These are phyloP conservation scores for Colletotrichum coccodes DNA, from an alignment of 2,329 filamentous ascomycete species.

Conservation along the genomic window DNA sequence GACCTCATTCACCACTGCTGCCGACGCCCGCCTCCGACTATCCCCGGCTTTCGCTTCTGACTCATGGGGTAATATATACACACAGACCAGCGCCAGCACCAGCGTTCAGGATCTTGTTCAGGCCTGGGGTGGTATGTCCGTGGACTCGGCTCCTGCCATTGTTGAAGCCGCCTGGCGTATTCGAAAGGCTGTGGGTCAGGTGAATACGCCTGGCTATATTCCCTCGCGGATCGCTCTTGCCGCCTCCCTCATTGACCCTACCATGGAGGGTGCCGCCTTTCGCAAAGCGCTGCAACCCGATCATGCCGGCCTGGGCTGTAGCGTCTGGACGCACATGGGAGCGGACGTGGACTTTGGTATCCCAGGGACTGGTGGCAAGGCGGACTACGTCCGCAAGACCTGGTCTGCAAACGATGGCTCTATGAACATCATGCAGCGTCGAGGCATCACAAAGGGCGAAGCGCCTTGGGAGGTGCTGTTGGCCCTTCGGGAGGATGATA, in stretches of 20 bases:
- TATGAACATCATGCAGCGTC: slow-evolving; percentile 27
- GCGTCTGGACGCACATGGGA: slow-evolving; percentile 28
- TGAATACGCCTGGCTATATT: not conserved
- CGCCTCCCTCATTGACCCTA: not conserved
- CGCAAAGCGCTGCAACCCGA: not conserved
- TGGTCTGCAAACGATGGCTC: slow-evolving; percentile 26
- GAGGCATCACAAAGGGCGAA: slow-evolving; percentile 7
- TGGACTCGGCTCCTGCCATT: not conserved
- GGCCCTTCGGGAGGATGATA: slow-evolving; percentile 11
- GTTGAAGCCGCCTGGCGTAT: slow-evolving; percentile 12
- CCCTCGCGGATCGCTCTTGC: slow-evolving; percentile 17
- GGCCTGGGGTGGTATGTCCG: not conserved
- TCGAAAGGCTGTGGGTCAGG: slow-evolving; percentile 1
- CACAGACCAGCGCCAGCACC: not conserved
- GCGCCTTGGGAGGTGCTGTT: slow-evolving; percentile 21
- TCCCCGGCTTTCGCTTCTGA: not conserved
- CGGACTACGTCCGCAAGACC: slow-evolving; percentile 25
- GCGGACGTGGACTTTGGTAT: slow-evolving; percentile 26
- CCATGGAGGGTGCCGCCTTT: slow-evolving; percentile 6
- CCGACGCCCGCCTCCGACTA: slow-evolving; percentile 3
- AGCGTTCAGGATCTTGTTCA: not conserved
- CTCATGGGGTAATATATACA: slow-evolving; percentile 22
- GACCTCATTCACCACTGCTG: slow-evolving; percentile 12
- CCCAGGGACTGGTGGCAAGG: slow-evolving; percentile 7
- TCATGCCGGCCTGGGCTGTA: slow-evolving; percentile 13